phyloP scores from a whole-genome alignment of 352 stramenopile genomes.

The Pythium chondricola region DNA sequence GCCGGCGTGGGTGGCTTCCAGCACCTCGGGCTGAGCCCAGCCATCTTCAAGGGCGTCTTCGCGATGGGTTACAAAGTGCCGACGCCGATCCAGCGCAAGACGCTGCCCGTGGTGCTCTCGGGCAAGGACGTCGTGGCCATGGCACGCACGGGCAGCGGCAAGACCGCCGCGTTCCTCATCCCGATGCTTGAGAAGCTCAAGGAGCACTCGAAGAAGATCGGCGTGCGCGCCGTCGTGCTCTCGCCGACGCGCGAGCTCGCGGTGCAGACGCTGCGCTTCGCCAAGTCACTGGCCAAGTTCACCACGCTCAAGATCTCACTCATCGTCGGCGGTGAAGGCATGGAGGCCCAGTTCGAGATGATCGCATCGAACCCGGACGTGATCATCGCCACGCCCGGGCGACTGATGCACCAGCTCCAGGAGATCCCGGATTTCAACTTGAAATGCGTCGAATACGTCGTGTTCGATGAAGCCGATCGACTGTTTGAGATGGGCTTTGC shows the following conservation, averaged over 20 bases:
- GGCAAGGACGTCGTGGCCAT: slow-evolving; percentile 98
- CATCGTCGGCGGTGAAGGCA: slow-evolving; percentile 96
- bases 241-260: slow-evolving; percentile 98
- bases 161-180: slow-evolving; percentile 98
- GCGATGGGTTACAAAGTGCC: slow-evolving; percentile 95
- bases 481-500: slow-evolving; percentile 99
- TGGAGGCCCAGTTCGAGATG: slow-evolving; percentile 97
- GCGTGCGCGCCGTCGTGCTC: slow-evolving; percentile 87
- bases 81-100: slow-evolving; percentile 99
- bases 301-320: slow-evolving; percentile 89
- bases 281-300: slow-evolving; percentile 89
- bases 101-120: slow-evolving; percentile 93
- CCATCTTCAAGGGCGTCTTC: slow-evolving; percentile 85
- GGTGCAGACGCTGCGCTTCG: slow-evolving; percentile 93
- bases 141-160: slow-evolving; percentile 96
- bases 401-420: slow-evolving; percentile 92
- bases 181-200: slow-evolving; percentile 97
- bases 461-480: slow-evolving; percentile 99
- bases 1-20: slow-evolving; percentile 78
- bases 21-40: slow-evolving; percentile 70
- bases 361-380: slow-evolving; percentile 92
- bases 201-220: slow-evolving; percentile 87
- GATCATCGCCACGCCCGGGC: slow-evolving; percentile 92
- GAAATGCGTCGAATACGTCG: slow-evolving; percentile 87
- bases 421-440: slow-evolving; percentile 93